Percentiles rank a stretch among this genome's conserved stretches.
Conservation (phyloP, 2,329 filamentous ascomycete genomes). For the Pyricularia pennisetigena region DNA sequence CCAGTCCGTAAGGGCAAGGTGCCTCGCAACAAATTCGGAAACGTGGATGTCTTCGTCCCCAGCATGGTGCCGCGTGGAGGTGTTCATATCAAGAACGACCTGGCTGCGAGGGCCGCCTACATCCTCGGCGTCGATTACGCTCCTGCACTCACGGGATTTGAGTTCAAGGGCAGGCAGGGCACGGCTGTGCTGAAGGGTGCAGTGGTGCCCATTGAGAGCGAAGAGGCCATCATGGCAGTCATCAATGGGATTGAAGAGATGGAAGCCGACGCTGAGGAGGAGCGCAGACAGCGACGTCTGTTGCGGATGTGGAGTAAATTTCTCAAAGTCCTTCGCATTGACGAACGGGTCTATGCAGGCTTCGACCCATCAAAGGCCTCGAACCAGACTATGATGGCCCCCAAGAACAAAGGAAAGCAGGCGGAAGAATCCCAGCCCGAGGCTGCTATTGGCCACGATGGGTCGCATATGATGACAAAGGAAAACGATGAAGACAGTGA, state of each 20-base stretch:
- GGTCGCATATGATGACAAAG: constrained; percentile 15
- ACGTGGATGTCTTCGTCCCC: constrained; percentile 86
- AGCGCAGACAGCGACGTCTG: constrained; percentile 50
- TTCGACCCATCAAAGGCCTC: constrained; percentile 9
- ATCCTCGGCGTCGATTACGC: constrained; percentile 76
- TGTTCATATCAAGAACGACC: constrained; percentile 52
- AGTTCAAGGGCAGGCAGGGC: constrained; percentile 76
- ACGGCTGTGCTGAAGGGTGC: constrained; percentile 74
- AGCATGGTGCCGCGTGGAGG: constrained; percentile 84
- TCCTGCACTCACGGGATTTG: constrained; percentile 82
- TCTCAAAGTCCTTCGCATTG: constrained; percentile 65
- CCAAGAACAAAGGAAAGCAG: constrained; percentile 7
- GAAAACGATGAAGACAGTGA: constrained; percentile 13
- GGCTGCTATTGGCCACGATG: constrained; percentile 13
- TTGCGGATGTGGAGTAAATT: constrained; percentile 68
- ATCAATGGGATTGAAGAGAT: constrained; percentile 59
- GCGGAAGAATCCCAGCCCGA: constrained; percentile 10
- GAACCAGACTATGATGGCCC: constrained; percentile 10
- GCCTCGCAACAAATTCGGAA: constrained; percentile 87
- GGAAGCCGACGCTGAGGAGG: constrained; percentile 51
- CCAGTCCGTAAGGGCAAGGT: constrained; percentile 66
- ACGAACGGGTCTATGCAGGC: constrained; percentile 38
- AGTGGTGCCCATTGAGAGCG: constrained; percentile 63
- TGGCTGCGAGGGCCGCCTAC: constrained; percentile 62
- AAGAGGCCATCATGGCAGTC: constrained; percentile 61